Conservation (phyloP, 2,329 filamentous ascomycete species). For the Colletotrichum liaoningense region DNA sequence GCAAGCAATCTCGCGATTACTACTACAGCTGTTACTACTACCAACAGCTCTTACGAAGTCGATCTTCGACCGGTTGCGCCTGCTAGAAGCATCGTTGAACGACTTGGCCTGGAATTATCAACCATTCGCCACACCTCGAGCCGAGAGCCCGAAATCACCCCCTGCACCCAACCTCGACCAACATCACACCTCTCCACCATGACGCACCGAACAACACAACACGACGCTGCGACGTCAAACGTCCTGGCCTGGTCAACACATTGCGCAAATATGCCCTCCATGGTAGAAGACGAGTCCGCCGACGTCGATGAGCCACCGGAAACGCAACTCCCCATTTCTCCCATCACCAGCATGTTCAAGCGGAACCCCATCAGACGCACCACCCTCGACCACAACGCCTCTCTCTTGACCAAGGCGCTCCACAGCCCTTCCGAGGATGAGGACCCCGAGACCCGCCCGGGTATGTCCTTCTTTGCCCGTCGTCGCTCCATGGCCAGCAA, state of each 20-base stretch:
- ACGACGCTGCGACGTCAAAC: slow-evolving; percentile 52
- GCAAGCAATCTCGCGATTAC: not conserved
- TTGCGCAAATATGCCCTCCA: slow-evolving; percentile 54
- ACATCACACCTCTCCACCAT: slow-evolving; percentile 40
- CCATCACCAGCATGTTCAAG: slow-evolving; percentile 54
- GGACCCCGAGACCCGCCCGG: slow-evolving; percentile 49
- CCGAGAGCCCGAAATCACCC: slow-evolving; percentile 18
- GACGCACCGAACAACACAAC: slow-evolving; percentile 50
- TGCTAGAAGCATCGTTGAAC: slow-evolving; percentile 34
- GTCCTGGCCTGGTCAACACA: slow-evolving; percentile 59
- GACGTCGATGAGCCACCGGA: slow-evolving; percentile 94
- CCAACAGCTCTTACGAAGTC: slow-evolving; percentile 15
- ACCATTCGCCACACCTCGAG: slow-evolving; percentile 25
- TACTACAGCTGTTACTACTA: not conserved
- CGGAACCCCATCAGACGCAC: slow-evolving; percentile 60
- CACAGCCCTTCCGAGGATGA: slow-evolving; percentile 74
- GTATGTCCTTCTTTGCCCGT: slow-evolving; percentile 51
- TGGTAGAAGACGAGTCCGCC: slow-evolving; percentile 71
- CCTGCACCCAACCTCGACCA: slow-evolving; percentile 4
- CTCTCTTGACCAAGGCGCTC: slow-evolving; percentile 88
- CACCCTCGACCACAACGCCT: slow-evolving; percentile 72
- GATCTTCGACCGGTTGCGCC: slow-evolving; percentile 27
- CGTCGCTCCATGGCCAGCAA: slow-evolving; percentile 82
- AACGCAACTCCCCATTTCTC: slow-evolving; percentile 44
- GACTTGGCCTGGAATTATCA: slow-evolving; percentile 28